Evolutionary conservation across 192 early-diverging fungal species (phyloP), one percentile per base, ranked within the genome.

Genomic region (Spizellomyces punctatus): DNA sequence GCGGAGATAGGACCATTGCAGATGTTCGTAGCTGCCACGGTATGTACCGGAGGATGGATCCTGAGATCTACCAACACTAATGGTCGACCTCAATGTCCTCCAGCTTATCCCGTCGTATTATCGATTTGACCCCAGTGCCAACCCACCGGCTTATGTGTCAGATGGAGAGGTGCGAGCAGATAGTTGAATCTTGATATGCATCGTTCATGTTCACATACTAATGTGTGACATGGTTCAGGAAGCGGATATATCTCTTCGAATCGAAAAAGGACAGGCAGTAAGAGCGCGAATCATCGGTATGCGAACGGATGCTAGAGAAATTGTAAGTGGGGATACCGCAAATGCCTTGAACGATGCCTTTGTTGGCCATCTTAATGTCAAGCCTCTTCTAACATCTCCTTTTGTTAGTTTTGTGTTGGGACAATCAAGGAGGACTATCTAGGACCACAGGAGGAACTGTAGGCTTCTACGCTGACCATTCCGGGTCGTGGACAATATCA

Each of bases 381-480:
- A 3, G 27, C 27, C 27, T 36, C 27, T 2, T 3, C 27, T 36
- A 36, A 36, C 3, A 8, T 43, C n/a, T 41, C 49, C 43, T 6
- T 21, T n/a, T 42, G 47, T 42, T 44, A 94, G 93, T 93, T 92
- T 82, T 93, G 94, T 22, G 95, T 95, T 66, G 95, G 95, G 21
- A 96, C 95, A 6, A 96, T 99, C 79, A 98, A 96, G 79, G 95
- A 99, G 74, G 95, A 99, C 88, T 99, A 92, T 66, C 77, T 98
- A 58, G 94, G 95, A 4, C 80, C 82, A 48, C 68, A 74, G 56
- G 59, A 61, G 36, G 59, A 61, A 6, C 14, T 61, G 42, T 56
- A 22, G 27, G 27, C 27, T 36, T 3, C 27, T 36, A 36, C 27
- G 27, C 27, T 36, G 27, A 36, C 27, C 27, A 3, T 36, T 36